Evolutionary conservation across 108 stramenopile species (phyloP), one percentile per base, ranked within the genome.

Genomic region (Conticribra guillardii): DNA sequence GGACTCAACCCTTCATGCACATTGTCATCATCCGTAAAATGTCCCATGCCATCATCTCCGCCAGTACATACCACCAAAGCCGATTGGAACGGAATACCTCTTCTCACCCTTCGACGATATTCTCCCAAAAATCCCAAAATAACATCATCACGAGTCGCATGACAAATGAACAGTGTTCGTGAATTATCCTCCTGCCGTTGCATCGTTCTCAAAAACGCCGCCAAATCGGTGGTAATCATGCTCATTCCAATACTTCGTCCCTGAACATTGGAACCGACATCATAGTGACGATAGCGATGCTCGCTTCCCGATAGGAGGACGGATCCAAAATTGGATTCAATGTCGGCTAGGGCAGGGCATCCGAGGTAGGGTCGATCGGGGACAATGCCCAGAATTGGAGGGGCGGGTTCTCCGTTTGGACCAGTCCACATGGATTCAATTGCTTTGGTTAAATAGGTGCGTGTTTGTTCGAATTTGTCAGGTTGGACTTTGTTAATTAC

Each of bases 331-430:
- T 92, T 73, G 26, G 67, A 64, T 82, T 97, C 96, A 22, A 95
- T 77, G 70, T 97, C 74, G 15, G 74, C 83, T 23, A 97, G 41
- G 2, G 89, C 87, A 0, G 95, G 95, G 57, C 89, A 83, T 0
- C 93, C 94, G 41, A 97, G 74, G 67, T 88, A 97, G 1, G 94
- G 87, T 18, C 90, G 80, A 74, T 96, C 96, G 0, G 97, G 97
- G 21, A 97, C 86, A 18, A 89, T 81, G 4, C 96, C 97, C 22
- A 97, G 60, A 22, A 97, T 65, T 0, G 96, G 96, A 30, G 93
- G 84, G 16, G 84, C 84, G 59, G 80, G 54, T 49, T 78, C 76
- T 28, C 76, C 76, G 50, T 70, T 65, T 7, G 69, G 62, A 34
- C 64, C 71, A 33, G 68, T 84, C 90, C 90, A 91, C 41, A 70